A percentile compares a stretch with the other conserved stretches of the same genome.
Evolutionary conservation across 1,139 yeast species (phyloP).

Genomic region (Candida labiduridarum): DNA sequence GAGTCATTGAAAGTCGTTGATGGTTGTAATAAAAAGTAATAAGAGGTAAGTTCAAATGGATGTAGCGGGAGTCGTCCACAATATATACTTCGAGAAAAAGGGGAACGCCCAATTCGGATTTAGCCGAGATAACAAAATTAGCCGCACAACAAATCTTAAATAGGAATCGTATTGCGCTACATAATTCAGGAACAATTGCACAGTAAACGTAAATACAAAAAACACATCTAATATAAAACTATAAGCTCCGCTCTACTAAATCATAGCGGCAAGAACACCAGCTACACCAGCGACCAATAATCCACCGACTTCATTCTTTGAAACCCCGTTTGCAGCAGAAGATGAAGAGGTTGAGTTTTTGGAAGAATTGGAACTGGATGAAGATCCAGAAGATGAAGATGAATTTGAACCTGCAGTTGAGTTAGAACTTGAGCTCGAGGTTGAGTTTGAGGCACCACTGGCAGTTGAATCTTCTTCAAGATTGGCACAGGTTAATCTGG

Average conservation of each 20-base stretch:
- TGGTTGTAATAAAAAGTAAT: background rate
- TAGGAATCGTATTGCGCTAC: background rate
- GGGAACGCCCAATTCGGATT: background rate
- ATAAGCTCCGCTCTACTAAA: slow-evolving; percentile 5
- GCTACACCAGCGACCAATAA: slow-evolving; percentile 16
- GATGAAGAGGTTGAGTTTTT: slow-evolving; percentile 12
- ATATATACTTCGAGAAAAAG: background rate
- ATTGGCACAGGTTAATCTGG: slow-evolving; percentile 47
- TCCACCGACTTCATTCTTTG: slow-evolving; percentile 17
- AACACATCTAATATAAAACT: background rate
- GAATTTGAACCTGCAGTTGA: too few species aligned
- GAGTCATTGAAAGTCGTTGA: slow-evolving; percentile 24
- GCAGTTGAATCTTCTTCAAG: slow-evolving; percentile 15
- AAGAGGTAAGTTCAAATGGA: slow-evolving; percentile 3
- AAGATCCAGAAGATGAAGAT: slow-evolving; percentile 5
- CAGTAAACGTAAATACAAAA: background rate
- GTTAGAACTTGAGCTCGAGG: slow-evolving; percentile 8
- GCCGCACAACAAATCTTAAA: background rate
- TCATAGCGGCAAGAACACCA: slow-evolving; percentile 16
- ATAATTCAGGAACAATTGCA: background rate
- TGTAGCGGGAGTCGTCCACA: background rate
- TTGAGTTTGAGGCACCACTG: background rate
- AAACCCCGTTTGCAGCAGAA: slow-evolving; percentile 17
- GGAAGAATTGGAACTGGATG: slow-evolving; percentile 2
- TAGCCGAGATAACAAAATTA: background rate